Base-by-base conservation (phyloP, 208 protist genomes). In the Phytomonas serpens region DNA sequence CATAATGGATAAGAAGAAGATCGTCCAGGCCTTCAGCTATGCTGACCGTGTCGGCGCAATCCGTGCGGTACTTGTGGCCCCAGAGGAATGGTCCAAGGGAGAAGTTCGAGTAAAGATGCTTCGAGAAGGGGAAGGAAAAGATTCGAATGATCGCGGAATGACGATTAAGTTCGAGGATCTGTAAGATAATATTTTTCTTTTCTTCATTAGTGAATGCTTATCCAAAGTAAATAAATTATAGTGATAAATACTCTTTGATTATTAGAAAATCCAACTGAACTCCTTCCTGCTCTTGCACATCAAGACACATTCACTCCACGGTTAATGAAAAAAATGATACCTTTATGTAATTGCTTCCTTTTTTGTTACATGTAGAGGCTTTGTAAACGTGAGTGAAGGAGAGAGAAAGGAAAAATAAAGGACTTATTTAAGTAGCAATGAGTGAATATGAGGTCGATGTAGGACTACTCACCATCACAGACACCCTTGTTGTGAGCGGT, bases 41-140 rank as follows among this genome's bases (percentile, higher is more conserved):
- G 97, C 97, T n/a, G 94, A 98, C 76, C 93, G 93, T 61, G 84
- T 98, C 40, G 89, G 89, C 36, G 97, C 96, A 23, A 68, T 84
- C 27, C 84, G 93, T 31, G 92, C 86, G 5, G 86, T 98, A 61
- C 81, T 98, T 34, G 90, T 98, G 52, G 97, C 97, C 1, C 96
- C 95, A 4, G 92, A 97, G 34, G 97, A 98, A 73, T 98, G 93
- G 93, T 81, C 79, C 32, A 80, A 83, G n/a, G 87, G 89, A 9
- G 84, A 92, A 79, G 93, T 97, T 61, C 85, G 82, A 47, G 84
- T 98, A 34, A 98, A 98, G 80, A 89, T 95, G 85, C 78, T 98
- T 69, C 90, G 93, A 7, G 85, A 96, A 61, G 85, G 74, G 14
- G 42, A 75, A 10, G 82, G 85, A 37, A 82, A 87, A 67, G 86